Base-by-base conservation (phyloP, 805 yeast genomes). In the Lachancea dasiensis region DNA sequence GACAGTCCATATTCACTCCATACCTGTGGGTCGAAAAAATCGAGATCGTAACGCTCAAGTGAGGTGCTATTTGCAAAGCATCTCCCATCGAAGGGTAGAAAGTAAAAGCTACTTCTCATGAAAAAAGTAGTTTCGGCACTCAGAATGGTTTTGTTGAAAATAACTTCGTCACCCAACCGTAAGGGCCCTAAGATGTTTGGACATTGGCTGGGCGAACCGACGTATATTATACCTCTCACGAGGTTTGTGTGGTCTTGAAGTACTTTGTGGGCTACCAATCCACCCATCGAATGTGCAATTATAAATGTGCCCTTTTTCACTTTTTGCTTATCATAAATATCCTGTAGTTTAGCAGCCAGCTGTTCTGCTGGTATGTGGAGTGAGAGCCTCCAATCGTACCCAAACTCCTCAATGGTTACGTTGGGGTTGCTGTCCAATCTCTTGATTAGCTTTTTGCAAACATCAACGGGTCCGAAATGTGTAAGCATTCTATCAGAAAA, bases 211-310 rank as follows among this genome's bases (percentile, higher is more conserved):
- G 97, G 97, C 0, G 78, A 72, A 1, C 96, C 97, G 10, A 76
- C 90, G 52, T 86, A 89, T 2, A 89, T 60, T 1, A 89, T 48
- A 1, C 92, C 90, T 43, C 89, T 68, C 50, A 89, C 72, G 29
- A 86, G 58, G 10, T 72, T 62, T 0, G 95, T 87, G 41, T 76
- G 72, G 36, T 65, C 64, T 38, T 81, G 82, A 69, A 89, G 65
- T 0, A 82, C 86, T 39, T 81, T 79, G 54, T 86, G 95, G 0
- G 95, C 77, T 5, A 89, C 72, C 23, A 89, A 55, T 0, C 97
- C 97, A 37, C 97, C 97, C 96, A 89, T 87, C 0, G 95, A 86
- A 58, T 89, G 97, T 0, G 92, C 92, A 36, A 89, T 75, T 1
- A 89, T 76, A 18, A 81, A 62, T 0, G 79, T 71, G 9, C 84